Percentiles rank a stretch among this genome's conserved stretches.
Evolutionary conservation across 2,329 filamentous ascomycete species (phyloP).

Genomic region (Calonectria hongkongensis): DNA sequence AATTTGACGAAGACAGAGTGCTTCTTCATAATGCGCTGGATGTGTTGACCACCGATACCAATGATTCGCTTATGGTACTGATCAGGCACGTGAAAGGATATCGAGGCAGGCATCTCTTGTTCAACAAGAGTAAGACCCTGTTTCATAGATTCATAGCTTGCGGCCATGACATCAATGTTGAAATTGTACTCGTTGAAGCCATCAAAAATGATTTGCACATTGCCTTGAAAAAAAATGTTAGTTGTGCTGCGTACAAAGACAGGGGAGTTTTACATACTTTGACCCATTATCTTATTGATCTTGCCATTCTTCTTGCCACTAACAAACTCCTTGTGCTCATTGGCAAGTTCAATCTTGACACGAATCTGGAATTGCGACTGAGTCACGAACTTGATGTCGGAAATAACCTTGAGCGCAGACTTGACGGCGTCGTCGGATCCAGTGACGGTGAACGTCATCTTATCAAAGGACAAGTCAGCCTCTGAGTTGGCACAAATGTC

Average conservation of each 20-base stretch:
- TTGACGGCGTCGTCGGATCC: slow-evolving; percentile 98
- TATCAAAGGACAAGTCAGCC: slow-evolving; percentile 95
- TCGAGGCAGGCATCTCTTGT: slow-evolving; percentile 99
- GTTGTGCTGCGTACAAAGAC: slow-evolving; percentile 32
- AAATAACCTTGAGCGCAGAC: slow-evolving; percentile 93
- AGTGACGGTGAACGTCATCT: slow-evolving; percentile 93
- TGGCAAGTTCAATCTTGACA: slow-evolving; percentile 98
- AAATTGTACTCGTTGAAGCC: slow-evolving; percentile 99
- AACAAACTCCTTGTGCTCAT: slow-evolving; percentile 99
- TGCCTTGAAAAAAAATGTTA: slow-evolving; percentile 71
- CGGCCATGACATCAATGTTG: slow-evolving; percentile 97
- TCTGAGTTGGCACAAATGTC: slow-evolving; percentile 98
- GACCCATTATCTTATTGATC: slow-evolving; percentile 99
- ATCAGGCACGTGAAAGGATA: slow-evolving; percentile 98
- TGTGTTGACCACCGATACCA: slow-evolving; percentile 97
- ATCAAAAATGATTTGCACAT: slow-evolving; percentile 99
- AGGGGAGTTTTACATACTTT: slow-evolving; percentile 72
- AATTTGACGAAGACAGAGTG: slow-evolving; percentile 99
- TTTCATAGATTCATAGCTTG: slow-evolving; percentile 94
- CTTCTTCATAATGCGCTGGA: slow-evolving; percentile 99
- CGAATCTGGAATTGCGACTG: slow-evolving; percentile 93
- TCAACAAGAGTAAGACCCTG: slow-evolving; percentile 94
- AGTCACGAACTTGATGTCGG: slow-evolving; percentile 91
- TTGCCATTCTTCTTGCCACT: slow-evolving; percentile 99
- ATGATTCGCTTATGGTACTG: slow-evolving; percentile 99